Evolutionary conservation across 2,329 filamentous ascomycete genomes (phyloP).

Genomic region (Scedosporium apiospermum): DNA sequence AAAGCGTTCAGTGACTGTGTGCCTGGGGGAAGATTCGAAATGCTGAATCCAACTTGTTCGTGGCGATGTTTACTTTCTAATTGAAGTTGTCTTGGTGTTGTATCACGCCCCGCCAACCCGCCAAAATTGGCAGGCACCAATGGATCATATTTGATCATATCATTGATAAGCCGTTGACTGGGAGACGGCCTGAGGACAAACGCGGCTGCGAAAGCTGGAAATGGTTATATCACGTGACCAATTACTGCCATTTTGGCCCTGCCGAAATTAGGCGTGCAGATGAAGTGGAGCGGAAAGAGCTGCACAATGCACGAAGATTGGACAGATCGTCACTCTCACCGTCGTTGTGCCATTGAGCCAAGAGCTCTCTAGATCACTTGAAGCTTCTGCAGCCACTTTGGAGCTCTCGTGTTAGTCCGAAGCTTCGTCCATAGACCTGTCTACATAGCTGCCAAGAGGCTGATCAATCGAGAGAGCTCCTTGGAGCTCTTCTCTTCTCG

Average conservation of each 20-base stretch:
- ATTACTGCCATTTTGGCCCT: neutral
- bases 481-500: too few species aligned
- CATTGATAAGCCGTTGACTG: neutral
- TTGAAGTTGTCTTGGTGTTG: neutral
- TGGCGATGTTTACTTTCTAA: neutral
- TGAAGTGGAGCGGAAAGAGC: neutral
- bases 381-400: neutral
- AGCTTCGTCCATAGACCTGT: too few species aligned
- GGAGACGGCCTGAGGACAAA: neutral
- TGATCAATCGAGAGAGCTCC: too few species aligned
- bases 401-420: neutral
- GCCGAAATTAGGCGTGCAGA: neutral
- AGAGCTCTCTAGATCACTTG: neutral
- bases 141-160: too few species aligned
- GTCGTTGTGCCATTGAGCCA: neutral
- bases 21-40: neutral
- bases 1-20: neutral
- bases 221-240: neutral
- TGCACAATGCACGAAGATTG: neutral
- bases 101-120: neutral
- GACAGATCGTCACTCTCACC: neutral
- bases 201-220: neutral
- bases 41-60: neutral
- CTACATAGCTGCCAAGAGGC: too few species aligned
- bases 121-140: neutral